phyloP scores from a whole-genome alignment of 352 stramenopile genomes.

The Phytopythium sindhum region DNA sequence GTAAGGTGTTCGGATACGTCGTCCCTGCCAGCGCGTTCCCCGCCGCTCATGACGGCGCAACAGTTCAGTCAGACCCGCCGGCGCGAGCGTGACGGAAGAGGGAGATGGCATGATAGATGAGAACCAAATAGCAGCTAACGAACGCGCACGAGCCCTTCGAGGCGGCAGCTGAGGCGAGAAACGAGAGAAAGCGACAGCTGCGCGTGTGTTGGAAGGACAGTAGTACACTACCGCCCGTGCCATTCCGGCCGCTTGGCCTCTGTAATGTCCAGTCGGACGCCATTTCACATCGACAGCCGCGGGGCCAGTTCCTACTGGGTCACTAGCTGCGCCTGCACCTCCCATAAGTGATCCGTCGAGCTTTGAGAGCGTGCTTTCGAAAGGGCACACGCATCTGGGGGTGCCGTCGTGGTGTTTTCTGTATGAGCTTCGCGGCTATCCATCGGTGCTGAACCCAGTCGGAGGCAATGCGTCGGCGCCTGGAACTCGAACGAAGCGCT shows the following conservation, averaged over 20 bases:
- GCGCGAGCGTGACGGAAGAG: background rate
- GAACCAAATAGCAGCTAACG: too few species aligned
- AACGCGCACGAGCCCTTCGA: too few species aligned
- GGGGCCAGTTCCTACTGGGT: too few species aligned
- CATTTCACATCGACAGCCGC: too few species aligned
- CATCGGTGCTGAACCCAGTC: constrained; percentile 5
- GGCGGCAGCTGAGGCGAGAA: too few species aligned
- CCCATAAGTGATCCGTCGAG: background rate
- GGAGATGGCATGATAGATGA: too few species aligned
- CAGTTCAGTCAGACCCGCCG: background rate
- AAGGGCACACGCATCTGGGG: background rate
- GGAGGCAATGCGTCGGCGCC: background rate
- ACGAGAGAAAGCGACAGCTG: too few species aligned
- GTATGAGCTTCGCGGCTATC: background rate
- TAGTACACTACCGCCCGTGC: too few species aligned
- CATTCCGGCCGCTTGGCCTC: too few species aligned
- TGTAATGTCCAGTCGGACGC: too few species aligned
- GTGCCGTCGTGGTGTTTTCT: background rate
- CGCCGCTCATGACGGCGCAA: background rate
- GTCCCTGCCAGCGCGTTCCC: constrained; percentile 5
- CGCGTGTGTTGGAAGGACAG: too few species aligned
- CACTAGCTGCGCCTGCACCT: too few species aligned
- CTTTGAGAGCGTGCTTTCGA: background rate
- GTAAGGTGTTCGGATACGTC: constrained; percentile 74
- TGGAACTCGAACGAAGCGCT: background rate